Base-by-base conservation (phyloP, 208 protist species). In the Wallacemonas sp. region DNA sequence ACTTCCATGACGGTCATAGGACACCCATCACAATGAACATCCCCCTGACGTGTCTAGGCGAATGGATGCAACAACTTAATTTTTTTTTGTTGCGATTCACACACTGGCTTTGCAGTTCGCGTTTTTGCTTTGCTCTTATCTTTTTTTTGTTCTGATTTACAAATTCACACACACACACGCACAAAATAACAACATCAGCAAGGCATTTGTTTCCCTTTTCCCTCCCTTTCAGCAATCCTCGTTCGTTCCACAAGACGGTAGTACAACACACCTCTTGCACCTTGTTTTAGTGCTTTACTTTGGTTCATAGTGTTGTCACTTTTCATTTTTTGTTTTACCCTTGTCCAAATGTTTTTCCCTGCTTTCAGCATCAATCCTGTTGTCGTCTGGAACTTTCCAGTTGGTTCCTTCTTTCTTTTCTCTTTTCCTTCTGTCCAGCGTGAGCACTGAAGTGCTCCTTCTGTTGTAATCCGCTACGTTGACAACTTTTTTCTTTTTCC, bases 121-220 rank as follows among this genome's bases (percentile, higher is more conserved):
- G 36, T 48, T 48, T 48, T 16, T 8, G 8, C 42, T 57, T 22
- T 48, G 0, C n/a, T 48, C n/a, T 22, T 68, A 57, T 45, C 20
- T 45, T 67, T 67, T n/a, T 22, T 69, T 70, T 55, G 61, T 66
- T 66, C 39, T 67, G 20, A 22, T 61, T 38, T 49, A 65, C 28
- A 64, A 29, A 54, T 16, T n/a, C 11, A n/a, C 45, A 48, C 1
- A 32, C 18, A 20, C 16, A 45, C 44, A 49, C 12, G 29, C 26
- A 28, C 45, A 49, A 7, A 49, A 12, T 22, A 12, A 49, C 11
- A 49, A 12, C 44, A 49, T 22, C 44, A 49, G 1, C 10, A 14
- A 22, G 50, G 39, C n/a, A 59, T 66, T 69, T 65, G 36, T 26
- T 65, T 70, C 25, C 36, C 36, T 69, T 45, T 42, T 65, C 3